phyloP scores from a whole-genome alignment of 1,284 basidiomycete species.

The Sanghuangporus baumii region DNA sequence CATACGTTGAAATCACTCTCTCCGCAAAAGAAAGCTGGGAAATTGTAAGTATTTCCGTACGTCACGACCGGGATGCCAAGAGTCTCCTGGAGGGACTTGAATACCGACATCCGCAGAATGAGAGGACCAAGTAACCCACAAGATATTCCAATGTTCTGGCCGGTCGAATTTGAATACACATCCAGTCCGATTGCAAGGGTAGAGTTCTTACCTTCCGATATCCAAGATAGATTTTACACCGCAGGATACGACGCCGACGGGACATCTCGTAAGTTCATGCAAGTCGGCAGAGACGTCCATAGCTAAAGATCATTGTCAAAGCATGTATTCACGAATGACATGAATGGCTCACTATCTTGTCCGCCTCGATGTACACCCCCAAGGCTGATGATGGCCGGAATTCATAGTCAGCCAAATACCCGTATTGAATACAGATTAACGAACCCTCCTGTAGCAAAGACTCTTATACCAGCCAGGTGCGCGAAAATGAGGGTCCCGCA shows the following conservation, averaged over 20 bases:
- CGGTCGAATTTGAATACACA: not conserved
- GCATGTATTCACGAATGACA: not conserved
- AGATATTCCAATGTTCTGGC: constrained; percentile 86
- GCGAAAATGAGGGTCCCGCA: constrained; percentile 84
- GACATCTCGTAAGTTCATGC: constrained; percentile 75
- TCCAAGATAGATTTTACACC: constrained; percentile 96
- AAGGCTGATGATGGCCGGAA: constrained; percentile 37
- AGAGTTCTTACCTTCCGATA: constrained; percentile 60
- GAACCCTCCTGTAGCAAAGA: constrained; percentile 80
- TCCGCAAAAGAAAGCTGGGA: constrained; percentile 93
- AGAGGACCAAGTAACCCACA: constrained; percentile 35
- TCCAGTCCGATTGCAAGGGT: not conserved
- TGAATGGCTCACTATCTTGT: constrained; percentile 59
- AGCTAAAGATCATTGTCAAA: constrained; percentile 39
- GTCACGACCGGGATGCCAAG: constrained; percentile 90
- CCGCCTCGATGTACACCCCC: constrained; percentile 95
- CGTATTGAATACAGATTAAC: constrained; percentile 19
- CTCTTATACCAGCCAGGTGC: constrained; percentile 79
- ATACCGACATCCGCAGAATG: not conserved
- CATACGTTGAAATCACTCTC: constrained; percentile 76
- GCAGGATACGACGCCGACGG: constrained; percentile 88
- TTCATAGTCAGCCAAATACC: not conserved
- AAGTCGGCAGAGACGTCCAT: constrained; percentile 96
- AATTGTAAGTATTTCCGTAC: constrained; percentile 71
- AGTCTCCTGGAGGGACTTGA: constrained; percentile 66